Evolutionary conservation across 2,329 filamentous ascomycete species (phyloP).

Genomic region (Clonostachys solani): DNA sequence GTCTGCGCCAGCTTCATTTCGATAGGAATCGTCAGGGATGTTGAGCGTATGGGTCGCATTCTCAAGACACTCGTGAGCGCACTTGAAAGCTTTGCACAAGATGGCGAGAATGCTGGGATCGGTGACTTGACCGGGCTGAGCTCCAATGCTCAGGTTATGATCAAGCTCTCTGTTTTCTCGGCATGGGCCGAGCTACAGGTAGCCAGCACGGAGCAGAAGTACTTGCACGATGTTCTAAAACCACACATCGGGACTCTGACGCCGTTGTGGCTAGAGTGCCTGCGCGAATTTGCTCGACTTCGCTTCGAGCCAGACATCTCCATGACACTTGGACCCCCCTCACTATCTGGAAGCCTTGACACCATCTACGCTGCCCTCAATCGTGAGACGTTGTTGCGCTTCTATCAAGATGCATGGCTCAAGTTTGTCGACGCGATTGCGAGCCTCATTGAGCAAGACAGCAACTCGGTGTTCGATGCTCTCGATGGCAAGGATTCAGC

Average conservation of each 20-base stretch:
- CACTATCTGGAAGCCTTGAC: conserved; percentile 80
- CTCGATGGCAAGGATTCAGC: conserved; percentile 75
- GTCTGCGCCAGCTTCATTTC: conserved; percentile 98
- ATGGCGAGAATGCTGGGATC: conserved; percentile 78
- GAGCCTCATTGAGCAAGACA: conserved; percentile 94
- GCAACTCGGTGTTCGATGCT: conserved; percentile 95
- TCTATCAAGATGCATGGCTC: conserved; percentile 97
- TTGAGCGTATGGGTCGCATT: conserved; percentile 98
- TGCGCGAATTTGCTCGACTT: conserved; percentile 88
- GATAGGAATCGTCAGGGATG: conserved; percentile 93
- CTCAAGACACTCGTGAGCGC: conserved; percentile 88
- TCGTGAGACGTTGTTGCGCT: conserved; percentile 85
- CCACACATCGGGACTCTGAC: conserved; percentile 88
- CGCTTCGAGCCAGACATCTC: conserved; percentile 97
- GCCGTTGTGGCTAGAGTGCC: conserved; percentile 87
- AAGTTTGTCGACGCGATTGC: conserved; percentile 97
- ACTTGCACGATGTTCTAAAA: conserved; percentile 81
- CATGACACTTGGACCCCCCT: conserved; percentile 77
- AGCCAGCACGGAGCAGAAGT: conserved; percentile 86
- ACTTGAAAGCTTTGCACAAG: conserved; percentile 84
- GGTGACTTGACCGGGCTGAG: conserved; percentile 90
- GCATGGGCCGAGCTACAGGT: conserved; percentile 98
- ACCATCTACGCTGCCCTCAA: conserved; percentile 94
- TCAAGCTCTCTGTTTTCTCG: conserved; percentile 94
- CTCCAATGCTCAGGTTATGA: conserved; percentile 96